Evolutionary conservation across 805 yeast genomes (phyloP).

Genomic region (Lachancea thermotolerans): DNA sequence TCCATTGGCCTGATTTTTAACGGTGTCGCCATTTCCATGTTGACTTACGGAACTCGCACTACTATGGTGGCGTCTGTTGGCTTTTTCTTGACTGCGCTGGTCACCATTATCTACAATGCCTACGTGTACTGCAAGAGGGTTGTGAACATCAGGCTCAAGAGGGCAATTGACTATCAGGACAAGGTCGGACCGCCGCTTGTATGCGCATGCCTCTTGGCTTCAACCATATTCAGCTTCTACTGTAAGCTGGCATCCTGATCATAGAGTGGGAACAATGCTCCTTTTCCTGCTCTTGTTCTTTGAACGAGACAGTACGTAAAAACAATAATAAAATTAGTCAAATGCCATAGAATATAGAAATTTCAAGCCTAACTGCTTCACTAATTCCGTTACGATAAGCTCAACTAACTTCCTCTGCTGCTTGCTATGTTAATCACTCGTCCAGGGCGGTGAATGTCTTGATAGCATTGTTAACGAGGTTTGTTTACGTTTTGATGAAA

Average conservation of each 20-base stretch:
- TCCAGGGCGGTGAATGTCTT: neutral
- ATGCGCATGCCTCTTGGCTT: slow-evolving; percentile 64
- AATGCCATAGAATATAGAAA: too few species aligned
- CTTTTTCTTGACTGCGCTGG: slow-evolving; percentile 73
- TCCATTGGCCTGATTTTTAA: slow-evolving; percentile 84
- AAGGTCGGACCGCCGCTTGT: slow-evolving; percentile 78
- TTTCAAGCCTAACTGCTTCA: too few species aligned
- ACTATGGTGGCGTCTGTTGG: slow-evolving; percentile 80
- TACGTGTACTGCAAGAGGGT: slow-evolving; percentile 77
- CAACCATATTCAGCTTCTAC: slow-evolving; percentile 56
- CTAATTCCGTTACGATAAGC: too few species aligned
- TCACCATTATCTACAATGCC: slow-evolving; percentile 66
- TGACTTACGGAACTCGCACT: slow-evolving; percentile 73
- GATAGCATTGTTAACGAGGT: neutral
- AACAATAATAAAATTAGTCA: too few species aligned
- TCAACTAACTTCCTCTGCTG: too few species aligned
- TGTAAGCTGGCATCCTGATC: slow-evolving; percentile 23
- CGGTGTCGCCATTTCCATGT: slow-evolving; percentile 79
- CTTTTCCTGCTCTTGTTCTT: too few species aligned
- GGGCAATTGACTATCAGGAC: slow-evolving; percentile 81
- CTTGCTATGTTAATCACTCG: too few species aligned
- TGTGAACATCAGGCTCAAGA: slow-evolving; percentile 70
- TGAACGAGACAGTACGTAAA: too few species aligned
- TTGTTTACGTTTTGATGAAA: neutral
- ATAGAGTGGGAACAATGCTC: neutral